phyloP scores from a whole-genome alignment of 306 rosid species.

The Dryas octopetala region DNA sequence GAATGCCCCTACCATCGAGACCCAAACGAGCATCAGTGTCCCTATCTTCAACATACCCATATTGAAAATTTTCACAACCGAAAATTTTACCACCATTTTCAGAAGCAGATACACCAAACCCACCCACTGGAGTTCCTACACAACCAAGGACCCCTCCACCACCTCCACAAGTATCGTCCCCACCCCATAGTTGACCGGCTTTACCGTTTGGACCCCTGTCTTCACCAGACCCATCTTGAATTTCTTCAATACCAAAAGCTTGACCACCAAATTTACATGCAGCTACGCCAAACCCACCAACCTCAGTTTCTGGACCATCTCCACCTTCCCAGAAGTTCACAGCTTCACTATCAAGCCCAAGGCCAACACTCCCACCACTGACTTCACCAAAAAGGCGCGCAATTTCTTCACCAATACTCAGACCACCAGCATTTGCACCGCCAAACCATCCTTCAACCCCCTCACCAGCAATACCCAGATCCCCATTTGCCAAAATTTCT shows the following conservation, averaged over 20 bases:
- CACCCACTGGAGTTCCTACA: too few species aligned
- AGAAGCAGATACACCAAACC: background rate
- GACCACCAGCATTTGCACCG: constrained; percentile 8
- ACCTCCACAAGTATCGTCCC: too few species aligned
- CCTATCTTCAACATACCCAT: background rate
- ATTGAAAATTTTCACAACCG: background rate
- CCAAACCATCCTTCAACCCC: constrained; percentile 18
- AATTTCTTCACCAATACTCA: constrained; percentile 24
- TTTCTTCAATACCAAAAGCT: constrained; percentile 23
- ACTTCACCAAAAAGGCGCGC: constrained; percentile 32
- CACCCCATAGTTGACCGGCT: too few species aligned
- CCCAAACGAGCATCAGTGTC: constrained; percentile 9
- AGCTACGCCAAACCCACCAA: constrained; percentile 20
- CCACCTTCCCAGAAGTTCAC: constrained; percentile 17
- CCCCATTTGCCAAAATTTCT: constrained; percentile 28
- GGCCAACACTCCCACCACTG: constrained; percentile 15
- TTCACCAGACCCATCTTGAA: constrained; percentile 17
- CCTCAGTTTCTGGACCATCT: constrained; percentile 25
- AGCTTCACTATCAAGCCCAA: constrained; percentile 20
- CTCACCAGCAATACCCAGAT: constrained; percentile 19
- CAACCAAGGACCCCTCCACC: too few species aligned
- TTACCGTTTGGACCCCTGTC: too few species aligned
- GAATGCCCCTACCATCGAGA: constrained; percentile 20
- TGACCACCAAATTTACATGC: constrained; percentile 28
- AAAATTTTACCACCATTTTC: background rate